Base-by-base conservation (phyloP, 805 yeast genomes). In the Saccharomyces eubayanus region DNA sequence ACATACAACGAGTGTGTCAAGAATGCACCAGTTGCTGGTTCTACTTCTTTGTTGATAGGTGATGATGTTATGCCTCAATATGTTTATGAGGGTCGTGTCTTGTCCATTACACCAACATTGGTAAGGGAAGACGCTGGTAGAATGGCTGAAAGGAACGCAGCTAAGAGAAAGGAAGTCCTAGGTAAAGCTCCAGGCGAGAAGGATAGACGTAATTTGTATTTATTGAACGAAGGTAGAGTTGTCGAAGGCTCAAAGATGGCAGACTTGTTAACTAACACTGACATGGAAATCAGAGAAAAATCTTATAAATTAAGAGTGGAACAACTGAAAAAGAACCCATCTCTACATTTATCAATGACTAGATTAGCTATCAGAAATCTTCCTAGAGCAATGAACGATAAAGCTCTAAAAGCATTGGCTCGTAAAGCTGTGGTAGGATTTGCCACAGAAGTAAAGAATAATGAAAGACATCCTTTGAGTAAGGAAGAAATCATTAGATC, bases 351-450 rank as follows among this genome's bases (percentile, higher is more conserved):
- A 55, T 89, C 97, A n/a, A 74, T 92, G 72, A 92, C 98, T 1
- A 83, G 99, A 75, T 79, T 94, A 68, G 99, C 99, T 9, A 81
- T 94, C 55, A 81, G 99, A 73, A 94, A 94, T 68, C 72, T 94
- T 51, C 99, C 99, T 47, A 82, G 98, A 68, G 84, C 95, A 12
- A 84, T 94, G 94, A 86, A 82, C 56, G 88, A 85, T 57, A 89
- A 88, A 69, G 84, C 95, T 0, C 75, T 94, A 62, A 94, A 94
- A 66, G 96, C 95, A 1, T 76, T 94, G 50, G 97, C 95, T 43
- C 84, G 99, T 70, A 88, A 89, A 68, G 97, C 96, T 1, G 89
- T 94, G 55, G 97, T 94, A 24, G 86, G 86, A 63, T 94, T 92
- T 73, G 97, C 98, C 12, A 87, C 81, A 21, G 97, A 92, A 67